These are phyloP conservation scores for Helotiales sp. DNA, from an alignment of 2,329 filamentous ascomycete species.

Conservation along the genomic window DNA sequence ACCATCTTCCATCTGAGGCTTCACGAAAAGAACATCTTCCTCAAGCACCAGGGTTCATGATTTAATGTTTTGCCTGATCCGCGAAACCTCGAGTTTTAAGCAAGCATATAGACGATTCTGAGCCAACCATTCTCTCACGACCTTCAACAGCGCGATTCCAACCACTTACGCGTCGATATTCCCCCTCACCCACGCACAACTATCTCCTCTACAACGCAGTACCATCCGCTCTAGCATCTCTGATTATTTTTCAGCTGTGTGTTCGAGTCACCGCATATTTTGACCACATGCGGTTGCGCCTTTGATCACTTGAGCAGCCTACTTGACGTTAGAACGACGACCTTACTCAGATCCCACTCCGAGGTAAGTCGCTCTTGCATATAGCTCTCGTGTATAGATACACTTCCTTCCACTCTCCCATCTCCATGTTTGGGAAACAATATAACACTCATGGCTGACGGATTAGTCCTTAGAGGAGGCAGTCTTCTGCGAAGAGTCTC, in stretches of 20 bases:
- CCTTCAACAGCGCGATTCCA: conserved; percentile 16
- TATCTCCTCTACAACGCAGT: conserved; percentile 6
- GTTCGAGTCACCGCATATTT: conserved; percentile 20
- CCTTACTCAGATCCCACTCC: conserved; percentile 5
- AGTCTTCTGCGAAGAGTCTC: conserved; percentile 49
- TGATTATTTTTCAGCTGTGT: conserved; percentile 22
- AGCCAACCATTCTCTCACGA: conserved; percentile 31
- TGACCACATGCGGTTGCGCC: conserved; percentile 21
- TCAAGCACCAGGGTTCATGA: not conserved
- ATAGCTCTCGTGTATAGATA: conserved; percentile 6
- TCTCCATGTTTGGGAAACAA: not conserved
- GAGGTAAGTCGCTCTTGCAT: conserved; percentile 15
- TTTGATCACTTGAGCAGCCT: conserved; percentile 28
- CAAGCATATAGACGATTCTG: conserved; percentile 24
- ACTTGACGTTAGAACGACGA: conserved; percentile 8
- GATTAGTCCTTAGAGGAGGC: conserved; percentile 48
- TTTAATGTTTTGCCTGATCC: conserved; percentile 17
- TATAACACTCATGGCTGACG: conserved; percentile 48
- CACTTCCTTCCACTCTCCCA: conserved; percentile 4
- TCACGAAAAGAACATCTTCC: not conserved
- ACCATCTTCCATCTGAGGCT: not conserved
- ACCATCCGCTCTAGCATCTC: conserved; percentile 18
- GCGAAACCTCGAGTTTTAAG: conserved; percentile 16
- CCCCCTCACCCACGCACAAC: conserved; percentile 20
- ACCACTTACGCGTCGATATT: conserved; percentile 24